Percentiles rank a stretch among this genome's conserved stretches.
phyloP scores from a whole-genome alignment of 441 rosid species.

The Lepidium campestre region DNA sequence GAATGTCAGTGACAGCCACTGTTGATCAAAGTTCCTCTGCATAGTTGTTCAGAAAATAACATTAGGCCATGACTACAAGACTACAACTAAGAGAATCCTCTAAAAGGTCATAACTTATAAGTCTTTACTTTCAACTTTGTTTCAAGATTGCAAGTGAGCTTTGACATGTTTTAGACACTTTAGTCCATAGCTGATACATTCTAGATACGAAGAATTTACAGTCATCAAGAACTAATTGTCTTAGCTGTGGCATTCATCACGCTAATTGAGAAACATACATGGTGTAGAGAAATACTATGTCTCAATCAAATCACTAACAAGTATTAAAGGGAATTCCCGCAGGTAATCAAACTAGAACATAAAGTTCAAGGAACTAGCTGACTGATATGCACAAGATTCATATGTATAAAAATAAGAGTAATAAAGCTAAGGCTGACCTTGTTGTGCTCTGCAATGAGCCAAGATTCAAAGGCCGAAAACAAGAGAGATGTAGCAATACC shows the following conservation, averaged over 20 bases:
- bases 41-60: constrained; percentile 3
- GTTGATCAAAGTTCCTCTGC: constrained; percentile 93
- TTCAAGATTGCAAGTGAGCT: not conserved
- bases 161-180: not conserved
- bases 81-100: not conserved
- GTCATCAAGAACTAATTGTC: not conserved
- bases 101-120: not conserved
- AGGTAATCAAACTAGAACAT: not conserved
- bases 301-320: not conserved
- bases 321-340: not conserved
- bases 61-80: constrained; percentile 4
- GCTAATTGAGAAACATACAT: not conserved
- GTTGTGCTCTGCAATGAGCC: constrained; percentile 98
- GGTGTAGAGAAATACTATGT: not conserved
- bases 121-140: not conserved
- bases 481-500: constrained; percentile 96
- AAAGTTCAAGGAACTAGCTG: not conserved
- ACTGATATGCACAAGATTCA: not conserved
- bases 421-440: constrained; percentile 46
- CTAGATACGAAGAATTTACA: not conserved
- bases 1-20: constrained; percentile 88
- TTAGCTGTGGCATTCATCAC: not conserved
- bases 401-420: not conserved
- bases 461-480: constrained; percentile 89
- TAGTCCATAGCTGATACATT: not conserved